Evolutionary conservation across 2,329 filamentous ascomycete genomes (phyloP), one percentile per base, ranked within the genome.

Genomic region (Lasiodiplodia sp.): DNA sequence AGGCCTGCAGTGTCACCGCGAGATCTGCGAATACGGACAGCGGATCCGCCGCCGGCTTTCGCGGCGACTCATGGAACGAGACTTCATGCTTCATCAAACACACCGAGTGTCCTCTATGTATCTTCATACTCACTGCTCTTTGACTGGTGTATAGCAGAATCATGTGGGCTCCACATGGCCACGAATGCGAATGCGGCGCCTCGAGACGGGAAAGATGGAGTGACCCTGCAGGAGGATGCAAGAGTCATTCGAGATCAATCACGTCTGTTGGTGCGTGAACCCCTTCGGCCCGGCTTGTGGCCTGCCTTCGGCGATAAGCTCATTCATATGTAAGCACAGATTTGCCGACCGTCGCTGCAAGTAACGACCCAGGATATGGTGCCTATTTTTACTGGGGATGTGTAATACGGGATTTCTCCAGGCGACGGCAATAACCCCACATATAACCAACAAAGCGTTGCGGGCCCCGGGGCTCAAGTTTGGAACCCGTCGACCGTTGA

Each of bases 401-500:
- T 28, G 28, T 10, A 34, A 34, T 34, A 34, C 31, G 31, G 31
- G 31, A 34, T 34, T 34, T 34, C 31, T 34, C 31, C 31, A 34
- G 31, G 31, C 31, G 31, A 34, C 31, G 31, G 31, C 31, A 34
- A 2, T 10, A 6, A 34, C 31, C 31, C 31, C 31, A 34, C 31
- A 52, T 6, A 25, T 8, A 18, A 16, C 51, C 51, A 53, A 23
- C n/a, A 28, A 52, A 51, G 47, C 16, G 28, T 28, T 28, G 28
- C 28, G 28, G 28, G 28, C 28, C 28, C 28, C 2, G 16, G 16
- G 12, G 55, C 16, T 2, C 25, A 40, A 37, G 25, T 56, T 34
- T 56, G 28, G 52, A 25, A 56, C 6, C 55, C 31, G 55, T 57
- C 55, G 55, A 38, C 55, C 55, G 55, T 57, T 57, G 31, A 18